Evolutionary conservation across 768 basidiomycete species (phyloP), one percentile per base, ranked within the genome.

Genomic region (Pleurotus platypus): DNA sequence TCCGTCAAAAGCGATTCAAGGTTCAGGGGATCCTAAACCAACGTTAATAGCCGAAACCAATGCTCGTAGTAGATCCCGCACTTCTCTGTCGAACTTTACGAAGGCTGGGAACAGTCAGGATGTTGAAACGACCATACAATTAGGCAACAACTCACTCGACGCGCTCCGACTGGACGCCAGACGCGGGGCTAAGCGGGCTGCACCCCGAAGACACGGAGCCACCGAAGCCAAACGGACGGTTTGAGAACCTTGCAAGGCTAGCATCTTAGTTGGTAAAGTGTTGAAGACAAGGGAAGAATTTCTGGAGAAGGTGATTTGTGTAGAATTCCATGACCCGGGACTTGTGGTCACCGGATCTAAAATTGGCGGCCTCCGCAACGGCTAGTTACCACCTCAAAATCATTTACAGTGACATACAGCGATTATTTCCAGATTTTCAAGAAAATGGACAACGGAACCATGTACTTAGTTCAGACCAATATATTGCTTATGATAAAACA

Each of bases 1-100:
- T 94, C 93, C 0, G 91, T 91, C 60, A 98, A 73, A 40, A 91
- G 78, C 0, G 84, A 83, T 58, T 93, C 89, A 26, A 94, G 65
- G 63, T 83, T 83, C 61, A 98, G 73, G 0, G 94, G 90, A 67
- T 98, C 95, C 92, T 94, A 57, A 4, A n/a, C 37, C n/a, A 26
- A 11, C 15, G 6, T 15, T 18, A 30, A 8, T 20, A 45, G 20
- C 35, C 8, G 20, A 42, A 9, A 13, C 12, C 18, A 26, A 8
- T 16, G 4, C 20, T 12, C 27, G 11, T 27, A 26, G 53, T 5
- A n/a, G 8, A n/a, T 48, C n/a, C 46, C 24, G 37, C 47, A 57
- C 61, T 54, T 62, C 58, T 56, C 58, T 56, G 46, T 55, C 55
- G 39, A 62, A 62, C 43, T 59, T 62, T 15, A 42, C 51, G 5